These are phyloP conservation scores for Backusella parvicylindrica DNA, from an alignment of 192 early-diverging fungal genomes.

Conservation along the genomic window DNA sequence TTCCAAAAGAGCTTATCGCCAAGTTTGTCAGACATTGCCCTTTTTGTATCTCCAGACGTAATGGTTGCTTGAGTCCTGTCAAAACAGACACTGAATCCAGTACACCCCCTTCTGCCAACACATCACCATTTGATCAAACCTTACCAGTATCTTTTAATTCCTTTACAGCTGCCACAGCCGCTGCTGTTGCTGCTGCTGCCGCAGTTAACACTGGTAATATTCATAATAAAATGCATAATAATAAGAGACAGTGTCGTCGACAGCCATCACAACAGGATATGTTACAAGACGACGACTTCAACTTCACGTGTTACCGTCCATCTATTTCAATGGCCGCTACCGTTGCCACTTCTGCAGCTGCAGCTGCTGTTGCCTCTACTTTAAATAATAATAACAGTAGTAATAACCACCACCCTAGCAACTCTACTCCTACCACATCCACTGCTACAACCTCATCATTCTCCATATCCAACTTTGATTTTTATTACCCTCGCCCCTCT, in stretches of 20 bases:
- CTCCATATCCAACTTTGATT: neutral
- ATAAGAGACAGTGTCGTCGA: neutral
- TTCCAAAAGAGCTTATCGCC: constrained; percentile 31
- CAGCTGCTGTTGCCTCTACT: constrained; percentile 13
- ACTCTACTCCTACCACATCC: neutral
- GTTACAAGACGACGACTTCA: neutral
- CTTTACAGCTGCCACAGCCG: neutral
- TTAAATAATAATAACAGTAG: neutral
- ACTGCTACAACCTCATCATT: neutral
- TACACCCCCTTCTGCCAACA: neutral
- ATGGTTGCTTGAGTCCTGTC: constrained; percentile 16
- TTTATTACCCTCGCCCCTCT: neutral
- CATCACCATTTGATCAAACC: neutral
- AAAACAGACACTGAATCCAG: neutral
- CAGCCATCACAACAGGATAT: neutral
- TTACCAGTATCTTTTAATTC: neutral
- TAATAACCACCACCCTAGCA: too few relatives aligned
- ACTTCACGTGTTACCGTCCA: neutral
- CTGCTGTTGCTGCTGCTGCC: neutral
- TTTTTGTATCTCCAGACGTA: constrained; percentile 31
- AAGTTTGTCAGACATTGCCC: constrained; percentile 31
- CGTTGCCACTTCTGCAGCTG: constrained; percentile 19
- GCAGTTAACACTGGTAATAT: neutral
- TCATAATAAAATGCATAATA: neutral
- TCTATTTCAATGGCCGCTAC: constrained; percentile 15